Percentiles rank a stretch among this genome's conserved stretches.
phyloP scores from a whole-genome alignment of 2,329 filamentous ascomycete genomes.

The Colletotrichum gigasporum region DNA sequence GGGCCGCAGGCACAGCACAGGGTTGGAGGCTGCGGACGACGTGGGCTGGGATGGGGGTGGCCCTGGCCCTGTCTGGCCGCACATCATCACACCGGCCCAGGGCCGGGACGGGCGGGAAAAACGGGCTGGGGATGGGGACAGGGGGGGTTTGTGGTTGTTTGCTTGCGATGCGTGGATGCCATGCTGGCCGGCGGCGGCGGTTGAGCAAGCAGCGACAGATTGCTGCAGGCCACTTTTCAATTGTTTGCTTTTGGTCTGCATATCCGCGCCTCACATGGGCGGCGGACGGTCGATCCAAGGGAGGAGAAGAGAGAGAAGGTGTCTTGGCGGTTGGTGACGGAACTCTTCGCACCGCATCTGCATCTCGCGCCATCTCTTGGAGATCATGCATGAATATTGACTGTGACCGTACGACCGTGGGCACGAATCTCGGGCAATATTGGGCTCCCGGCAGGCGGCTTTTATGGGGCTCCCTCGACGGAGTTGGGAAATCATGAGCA shows the following conservation, averaged over 20 bases:
- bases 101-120: slow-evolving; percentile 14
- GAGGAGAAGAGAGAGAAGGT: too few species aligned
- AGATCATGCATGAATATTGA: not conserved
- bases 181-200: not conserved
- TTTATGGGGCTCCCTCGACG: not conserved
- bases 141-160: not conserved
- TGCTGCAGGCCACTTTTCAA: too few species aligned
- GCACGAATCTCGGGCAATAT: not conserved
- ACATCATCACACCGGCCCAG: slow-evolving; percentile 6
- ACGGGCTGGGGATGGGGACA: not conserved
- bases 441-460: not conserved
- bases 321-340: slow-evolving; percentile 29
- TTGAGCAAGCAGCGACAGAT: not conserved
- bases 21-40: not conserved
- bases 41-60: not conserved
- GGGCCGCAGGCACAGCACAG: not conserved
- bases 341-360: slow-evolving; percentile 11
- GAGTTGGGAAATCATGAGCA: too few species aligned
- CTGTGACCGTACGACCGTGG: slow-evolving; percentile 1
- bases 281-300: too few species aligned
- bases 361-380: not conserved
- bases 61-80: too few species aligned
- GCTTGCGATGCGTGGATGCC: too few species aligned
- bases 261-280: too few species aligned
- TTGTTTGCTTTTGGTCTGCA: too few species aligned